Evolutionary conservation across 257 asterid species (phyloP).

Genomic region (Pogostemon cablin): DNA sequence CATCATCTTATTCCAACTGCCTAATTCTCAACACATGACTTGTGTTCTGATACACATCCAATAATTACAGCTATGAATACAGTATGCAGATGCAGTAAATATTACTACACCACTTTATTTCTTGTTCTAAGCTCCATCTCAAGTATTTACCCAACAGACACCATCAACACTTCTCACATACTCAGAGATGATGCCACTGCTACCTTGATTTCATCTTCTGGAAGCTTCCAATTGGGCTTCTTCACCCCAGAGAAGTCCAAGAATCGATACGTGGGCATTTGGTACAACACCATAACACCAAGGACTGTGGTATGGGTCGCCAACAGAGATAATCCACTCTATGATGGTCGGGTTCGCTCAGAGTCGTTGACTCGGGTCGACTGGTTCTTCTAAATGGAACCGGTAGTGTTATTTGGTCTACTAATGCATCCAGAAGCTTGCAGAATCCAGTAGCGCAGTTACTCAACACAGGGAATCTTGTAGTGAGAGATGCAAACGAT

Average conservation of each 20-base stretch:
- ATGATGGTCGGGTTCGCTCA: slow-evolving; percentile 36
- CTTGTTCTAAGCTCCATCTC: too few relatives aligned
- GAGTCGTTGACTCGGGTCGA: slow-evolving; percentile 29
- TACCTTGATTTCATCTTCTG: slow-evolving; percentile 44
- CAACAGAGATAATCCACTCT: slow-evolving; percentile 45
- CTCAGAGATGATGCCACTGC: slow-evolving; percentile 39
- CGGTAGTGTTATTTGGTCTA: slow-evolving; percentile 43
- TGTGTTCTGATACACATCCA: too few relatives aligned
- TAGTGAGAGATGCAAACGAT: slow-evolving; percentile 41
- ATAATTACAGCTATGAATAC: too few relatives aligned
- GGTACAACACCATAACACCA: slow-evolving; percentile 44
- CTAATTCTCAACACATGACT: too few relatives aligned
- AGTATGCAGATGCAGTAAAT: too few relatives aligned
- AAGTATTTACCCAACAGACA: background rate
- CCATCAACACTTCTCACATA: slow-evolving; percentile 9
- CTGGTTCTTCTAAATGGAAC: slow-evolving; percentile 38
- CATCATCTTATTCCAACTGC: too few relatives aligned
- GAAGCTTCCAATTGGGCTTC: slow-evolving; percentile 40
- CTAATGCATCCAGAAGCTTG: slow-evolving; percentile 37
- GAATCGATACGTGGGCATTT: slow-evolving; percentile 47
- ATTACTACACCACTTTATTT: too few relatives aligned
- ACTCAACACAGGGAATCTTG: slow-evolving; percentile 58
- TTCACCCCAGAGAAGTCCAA: background rate
- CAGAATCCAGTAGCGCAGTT: slow-evolving; percentile 40
- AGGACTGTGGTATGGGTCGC: slow-evolving; percentile 54